phyloP scores from a whole-genome alignment of 495 filamentous ascomycete genomes.

The Podospora anserina region DNA sequence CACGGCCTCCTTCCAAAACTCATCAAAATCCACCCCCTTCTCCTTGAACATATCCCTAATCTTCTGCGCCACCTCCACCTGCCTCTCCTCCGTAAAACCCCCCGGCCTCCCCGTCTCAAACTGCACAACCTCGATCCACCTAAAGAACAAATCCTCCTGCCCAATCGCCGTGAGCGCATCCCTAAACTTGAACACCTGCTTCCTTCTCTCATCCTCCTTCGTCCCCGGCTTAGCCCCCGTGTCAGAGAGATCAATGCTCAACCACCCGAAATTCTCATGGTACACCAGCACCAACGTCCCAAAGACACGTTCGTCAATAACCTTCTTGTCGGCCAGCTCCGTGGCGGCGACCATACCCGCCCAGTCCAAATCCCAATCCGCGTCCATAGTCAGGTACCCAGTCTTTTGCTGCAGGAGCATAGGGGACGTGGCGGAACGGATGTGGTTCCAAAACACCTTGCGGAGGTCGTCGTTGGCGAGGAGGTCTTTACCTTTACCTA shows the following conservation, averaged over 20 bases:
- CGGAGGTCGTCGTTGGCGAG: conserved; percentile 17
- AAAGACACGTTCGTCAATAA: conserved; percentile 55
- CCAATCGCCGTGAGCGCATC: conserved; percentile 66
- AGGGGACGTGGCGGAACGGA: conserved; percentile 56
- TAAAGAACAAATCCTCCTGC: conserved; percentile 80
- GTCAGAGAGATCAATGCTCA: conserved; percentile 46
- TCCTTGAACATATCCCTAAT: conserved; percentile 64
- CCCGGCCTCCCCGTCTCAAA: conserved; percentile 72
- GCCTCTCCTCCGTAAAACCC: conserved; percentile 66
- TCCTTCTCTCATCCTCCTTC: conserved; percentile 52
- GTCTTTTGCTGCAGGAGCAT: conserved; percentile 64
- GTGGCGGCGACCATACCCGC: conserved; percentile 66
- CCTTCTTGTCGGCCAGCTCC: conserved; percentile 58
- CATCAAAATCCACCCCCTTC: conserved; percentile 70
- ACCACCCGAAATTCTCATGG: conserved; percentile 63
- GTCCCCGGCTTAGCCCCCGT: conserved; percentile 49
- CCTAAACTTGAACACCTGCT: conserved; percentile 67
- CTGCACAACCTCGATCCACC: conserved; percentile 82
- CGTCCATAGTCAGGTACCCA: conserved; percentile 73
- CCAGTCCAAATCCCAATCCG: conserved; percentile 81
- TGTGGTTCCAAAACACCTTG: conserved; percentile 35
- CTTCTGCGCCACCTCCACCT: conserved; percentile 60
- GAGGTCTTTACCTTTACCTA: conserved; percentile 28
- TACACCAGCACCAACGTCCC: conserved; percentile 63
- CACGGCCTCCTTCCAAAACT: conserved; percentile 68